Percentiles rank a stretch among this genome's conserved stretches.
Evolutionary conservation across 108 stramenopile species (phyloP).

Genomic region (Nitzschia sp.): DNA sequence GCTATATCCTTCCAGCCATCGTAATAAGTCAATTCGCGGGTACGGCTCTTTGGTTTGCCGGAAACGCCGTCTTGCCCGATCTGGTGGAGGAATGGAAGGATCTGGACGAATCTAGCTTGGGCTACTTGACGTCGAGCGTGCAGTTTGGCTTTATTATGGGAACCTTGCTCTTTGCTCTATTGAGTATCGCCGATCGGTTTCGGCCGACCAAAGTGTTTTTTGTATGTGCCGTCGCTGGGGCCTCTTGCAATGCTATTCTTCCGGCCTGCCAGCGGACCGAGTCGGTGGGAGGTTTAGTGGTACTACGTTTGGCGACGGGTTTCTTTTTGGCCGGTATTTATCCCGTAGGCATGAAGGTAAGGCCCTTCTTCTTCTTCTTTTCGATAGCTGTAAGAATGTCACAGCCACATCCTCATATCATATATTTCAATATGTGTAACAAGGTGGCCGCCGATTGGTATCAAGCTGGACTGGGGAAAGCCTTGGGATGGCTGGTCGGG

Average conservation of each 20-base stretch:
- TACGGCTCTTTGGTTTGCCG: conserved; percentile 53
- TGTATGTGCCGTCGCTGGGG: conserved; percentile 13
- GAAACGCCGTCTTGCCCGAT: conserved; percentile 40
- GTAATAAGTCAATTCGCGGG: conserved; percentile 45
- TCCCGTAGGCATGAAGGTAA: conserved; percentile 53
- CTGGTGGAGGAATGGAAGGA: conserved; percentile 22
- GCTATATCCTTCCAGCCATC: conserved; percentile 34
- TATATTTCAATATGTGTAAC: too few species aligned
- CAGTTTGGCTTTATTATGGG: conserved; percentile 48
- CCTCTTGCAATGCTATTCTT: conserved; percentile 26
- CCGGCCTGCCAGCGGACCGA: not conserved
- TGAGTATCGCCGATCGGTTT: conserved; percentile 38
- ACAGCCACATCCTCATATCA: too few species aligned
- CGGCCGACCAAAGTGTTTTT: conserved; percentile 30
- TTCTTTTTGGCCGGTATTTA: conserved; percentile 42
- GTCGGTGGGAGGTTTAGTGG: conserved; percentile 18
- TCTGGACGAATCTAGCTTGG: conserved; percentile 8
- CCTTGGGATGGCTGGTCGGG: conserved; percentile 38
- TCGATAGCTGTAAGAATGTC: too few species aligned
- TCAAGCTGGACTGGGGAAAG: conserved; percentile 29
- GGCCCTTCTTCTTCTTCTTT: too few species aligned
- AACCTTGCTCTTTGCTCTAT: conserved; percentile 31
- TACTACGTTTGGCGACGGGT: conserved; percentile 32
- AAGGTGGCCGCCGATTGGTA: conserved; percentile 41
- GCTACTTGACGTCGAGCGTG: conserved; percentile 29